A percentile compares a stretch with the other conserved stretches of the same genome.
These are phyloP conservation scores for Boletus smithii DNA, from an alignment of 1,284 basidiomycete species.

Conservation along the genomic window DNA sequence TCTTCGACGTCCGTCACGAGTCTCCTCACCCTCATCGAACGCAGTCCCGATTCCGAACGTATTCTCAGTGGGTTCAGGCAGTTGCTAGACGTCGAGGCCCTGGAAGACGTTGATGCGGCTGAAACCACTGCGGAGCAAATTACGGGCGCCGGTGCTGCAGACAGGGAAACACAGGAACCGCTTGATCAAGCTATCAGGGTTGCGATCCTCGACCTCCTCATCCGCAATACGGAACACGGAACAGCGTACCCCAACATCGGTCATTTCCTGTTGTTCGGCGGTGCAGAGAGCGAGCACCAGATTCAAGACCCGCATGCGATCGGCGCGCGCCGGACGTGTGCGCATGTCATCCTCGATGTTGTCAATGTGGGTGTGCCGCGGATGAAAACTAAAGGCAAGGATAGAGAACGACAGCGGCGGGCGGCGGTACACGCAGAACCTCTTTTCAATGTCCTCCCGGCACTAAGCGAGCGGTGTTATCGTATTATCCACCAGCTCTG, in stretches of 20 bases:
- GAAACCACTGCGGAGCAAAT: conserved; percentile 56
- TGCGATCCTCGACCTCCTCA: conserved; percentile 83
- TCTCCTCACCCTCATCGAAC: conserved; percentile 78
- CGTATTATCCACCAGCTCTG: conserved; percentile 85
- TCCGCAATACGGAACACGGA: conserved; percentile 69
- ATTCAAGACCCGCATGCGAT: conserved; percentile 77
- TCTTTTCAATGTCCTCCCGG: conserved; percentile 68
- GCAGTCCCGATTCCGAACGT: conserved; percentile 81
- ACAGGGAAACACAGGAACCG: conserved; percentile 44
- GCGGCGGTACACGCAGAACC: conserved; percentile 39
- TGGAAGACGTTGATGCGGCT: conserved; percentile 55
- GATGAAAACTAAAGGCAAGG: conserved; percentile 46
- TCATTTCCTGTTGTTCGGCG: conserved; percentile 85
- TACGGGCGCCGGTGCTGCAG: conserved; percentile 71
- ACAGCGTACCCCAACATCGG: conserved; percentile 80
- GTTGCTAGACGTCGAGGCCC: conserved; percentile 62
- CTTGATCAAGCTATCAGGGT: conserved; percentile 72
- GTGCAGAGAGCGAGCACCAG: conserved; percentile 48
- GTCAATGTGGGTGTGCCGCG: conserved; percentile 68
- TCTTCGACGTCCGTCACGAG: conserved; percentile 57
- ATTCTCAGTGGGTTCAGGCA: conserved; percentile 79
- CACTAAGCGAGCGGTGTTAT: conserved; percentile 85
- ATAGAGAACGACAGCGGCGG: conserved; percentile 37
- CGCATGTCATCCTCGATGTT: conserved; percentile 81
- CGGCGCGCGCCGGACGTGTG: conserved; percentile 65